Evolutionary conservation across 345 rosid genomes (phyloP).

Genomic region (Rubroshorea leprosula): DNA sequence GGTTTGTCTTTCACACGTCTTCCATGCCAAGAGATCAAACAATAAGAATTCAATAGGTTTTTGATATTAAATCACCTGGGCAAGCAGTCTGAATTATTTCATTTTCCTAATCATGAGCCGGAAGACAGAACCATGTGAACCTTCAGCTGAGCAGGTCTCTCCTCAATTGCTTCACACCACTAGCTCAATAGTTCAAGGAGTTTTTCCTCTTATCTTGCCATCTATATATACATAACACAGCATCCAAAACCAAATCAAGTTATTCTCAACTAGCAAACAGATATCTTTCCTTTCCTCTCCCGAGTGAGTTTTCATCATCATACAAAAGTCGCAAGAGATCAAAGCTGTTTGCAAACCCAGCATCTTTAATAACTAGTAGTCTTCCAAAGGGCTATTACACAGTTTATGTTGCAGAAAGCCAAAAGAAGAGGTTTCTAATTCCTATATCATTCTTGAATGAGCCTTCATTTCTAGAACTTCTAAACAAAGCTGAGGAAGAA

Average conservation of each 20-base stretch:
- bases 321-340: background rate
- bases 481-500: too few relatives aligned
- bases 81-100: too few relatives aligned
- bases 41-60: too few relatives aligned
- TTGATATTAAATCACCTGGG: too few relatives aligned
- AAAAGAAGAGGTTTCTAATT: slow-evolving; percentile 29
- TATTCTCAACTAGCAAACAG: too few relatives aligned
- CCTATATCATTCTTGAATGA: slow-evolving; percentile 1
- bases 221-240: background rate
- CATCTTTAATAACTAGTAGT: background rate
- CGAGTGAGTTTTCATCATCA: background rate
- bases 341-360: slow-evolving; percentile 2
- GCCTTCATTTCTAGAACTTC: too few relatives aligned
- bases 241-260: background rate
- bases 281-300: background rate
- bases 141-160: background rate
- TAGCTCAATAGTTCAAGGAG: background rate
- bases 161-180: background rate
- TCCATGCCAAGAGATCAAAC: too few relatives aligned
- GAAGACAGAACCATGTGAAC: slow-evolving; percentile 15
- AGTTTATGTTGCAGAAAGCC: slow-evolving; percentile 32
- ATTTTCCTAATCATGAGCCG: background rate
- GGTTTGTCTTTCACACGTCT: slow-evolving; percentile 1
- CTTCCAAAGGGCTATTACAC: slow-evolving; percentile 35
- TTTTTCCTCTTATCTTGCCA: background rate